Percentiles rank a stretch among this genome's conserved stretches.
Conservation (phyloP, 345 rosid species). For the Reutealis trisperma region DNA sequence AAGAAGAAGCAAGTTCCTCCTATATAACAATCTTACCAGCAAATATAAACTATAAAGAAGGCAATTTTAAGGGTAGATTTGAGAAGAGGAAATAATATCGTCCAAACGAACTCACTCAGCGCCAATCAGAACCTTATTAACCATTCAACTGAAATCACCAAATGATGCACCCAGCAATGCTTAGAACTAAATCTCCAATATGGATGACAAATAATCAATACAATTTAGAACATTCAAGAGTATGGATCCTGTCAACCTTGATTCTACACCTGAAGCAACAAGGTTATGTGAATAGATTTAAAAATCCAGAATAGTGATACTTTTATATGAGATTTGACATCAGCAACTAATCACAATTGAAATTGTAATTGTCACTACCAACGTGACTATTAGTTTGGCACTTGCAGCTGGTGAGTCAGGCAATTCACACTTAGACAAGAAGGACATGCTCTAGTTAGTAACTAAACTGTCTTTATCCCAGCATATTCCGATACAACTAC, state of each 20-base stretch:
- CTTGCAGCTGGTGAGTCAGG: neutral
- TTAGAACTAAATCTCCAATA: too few species aligned
- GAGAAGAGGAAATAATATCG: neutral
- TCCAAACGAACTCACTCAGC: neutral
- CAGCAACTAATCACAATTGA: slow-evolving; percentile 5
- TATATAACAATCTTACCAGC: neutral
- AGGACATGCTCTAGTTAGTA: neutral
- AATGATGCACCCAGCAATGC: neutral
- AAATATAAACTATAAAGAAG: neutral
- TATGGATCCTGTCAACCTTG: neutral
- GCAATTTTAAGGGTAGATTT: slow-evolving; percentile 5
- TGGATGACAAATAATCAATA: neutral
- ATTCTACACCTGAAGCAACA: neutral
- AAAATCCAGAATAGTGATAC: neutral
- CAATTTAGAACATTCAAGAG: neutral
- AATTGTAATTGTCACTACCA: neutral
- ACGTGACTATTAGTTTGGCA: neutral
- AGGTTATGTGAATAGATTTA: neutral
- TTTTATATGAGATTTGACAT: neutral
- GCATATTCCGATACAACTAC: too few species aligned
- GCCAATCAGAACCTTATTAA: neutral
- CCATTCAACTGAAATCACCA: neutral
- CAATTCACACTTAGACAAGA: neutral
- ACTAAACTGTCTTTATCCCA: too few species aligned
- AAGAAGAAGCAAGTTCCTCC: neutral